Conservation (phyloP, 768 basidiomycete species). For the Chalciporus pseudorubinellus region DNA sequence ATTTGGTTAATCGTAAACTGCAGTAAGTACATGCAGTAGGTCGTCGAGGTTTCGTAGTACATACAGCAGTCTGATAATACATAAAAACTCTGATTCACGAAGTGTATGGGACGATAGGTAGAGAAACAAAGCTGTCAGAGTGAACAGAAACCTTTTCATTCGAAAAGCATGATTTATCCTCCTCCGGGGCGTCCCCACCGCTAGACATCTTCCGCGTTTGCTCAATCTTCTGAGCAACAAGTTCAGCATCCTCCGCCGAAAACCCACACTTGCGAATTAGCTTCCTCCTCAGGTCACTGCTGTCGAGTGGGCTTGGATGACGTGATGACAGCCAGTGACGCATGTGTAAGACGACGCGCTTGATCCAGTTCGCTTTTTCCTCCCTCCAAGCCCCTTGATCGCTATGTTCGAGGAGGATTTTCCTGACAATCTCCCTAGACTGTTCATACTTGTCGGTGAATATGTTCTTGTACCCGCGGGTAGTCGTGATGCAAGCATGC, state of each 20-base stretch:
- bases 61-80: not conserved
- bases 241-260: constrained; percentile 17
- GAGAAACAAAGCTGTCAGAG: constrained; percentile 6
- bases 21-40: constrained; percentile 1
- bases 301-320: constrained; percentile 9
- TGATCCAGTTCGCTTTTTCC: constrained; percentile 26
- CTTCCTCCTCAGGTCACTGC: constrained; percentile 19
- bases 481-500: constrained; percentile 41
- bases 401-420: constrained; percentile 19
- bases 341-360: constrained; percentile 24
- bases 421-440: constrained; percentile 27
- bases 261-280: constrained; percentile 25
- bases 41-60: not conserved
- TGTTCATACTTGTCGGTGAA: constrained; percentile 32
- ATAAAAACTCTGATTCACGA: not conserved
- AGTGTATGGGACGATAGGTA: constrained; percentile 11
- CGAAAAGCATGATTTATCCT: constrained; percentile 16
- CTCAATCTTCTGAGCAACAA: constrained; percentile 20
- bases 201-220: constrained; percentile 2
- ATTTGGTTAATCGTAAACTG: constrained; percentile 2
- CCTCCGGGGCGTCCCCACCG: constrained; percentile 6
- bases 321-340: constrained; percentile 22
- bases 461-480: constrained; percentile 19
- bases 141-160: constrained; percentile 17
- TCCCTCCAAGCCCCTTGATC: constrained; percentile 20